These are phyloP conservation scores for Prosopis cineraria DNA, from an alignment of 306 rosid genomes.

Conservation along the genomic window DNA sequence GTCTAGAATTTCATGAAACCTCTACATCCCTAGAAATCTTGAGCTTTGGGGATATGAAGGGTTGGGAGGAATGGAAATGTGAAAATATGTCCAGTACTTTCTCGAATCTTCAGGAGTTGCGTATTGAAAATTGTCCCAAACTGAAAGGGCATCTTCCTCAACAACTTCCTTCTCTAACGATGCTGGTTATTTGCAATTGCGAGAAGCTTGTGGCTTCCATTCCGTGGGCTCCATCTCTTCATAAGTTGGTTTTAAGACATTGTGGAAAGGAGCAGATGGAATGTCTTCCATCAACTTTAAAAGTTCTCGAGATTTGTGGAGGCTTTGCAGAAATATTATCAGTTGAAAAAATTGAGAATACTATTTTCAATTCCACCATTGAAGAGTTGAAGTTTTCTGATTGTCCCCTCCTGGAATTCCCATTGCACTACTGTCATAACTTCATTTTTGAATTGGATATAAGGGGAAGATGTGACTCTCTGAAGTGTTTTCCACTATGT, in stretches of 20 bases:
- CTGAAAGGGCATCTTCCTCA: background rate
- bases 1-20: constrained; percentile 2
- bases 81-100: background rate
- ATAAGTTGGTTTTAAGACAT: no score
- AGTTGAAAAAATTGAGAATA: background rate
- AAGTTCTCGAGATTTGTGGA: background rate
- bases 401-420: background rate
- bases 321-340: no score
- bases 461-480: background rate
- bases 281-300: background rate
- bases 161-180: background rate
- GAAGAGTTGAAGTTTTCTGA: background rate
- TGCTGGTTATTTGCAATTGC: background rate
- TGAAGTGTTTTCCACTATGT: background rate
- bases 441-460: background rate
- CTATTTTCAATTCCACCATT: background rate
- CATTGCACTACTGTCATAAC: background rate
- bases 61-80: no score
- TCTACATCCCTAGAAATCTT: constrained; percentile 1
- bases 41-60: background rate
- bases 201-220: background rate
- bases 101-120: background rate
- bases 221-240: background rate
- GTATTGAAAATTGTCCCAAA: background rate
- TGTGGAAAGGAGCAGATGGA: background rate